Percentiles rank a stretch among this genome's conserved stretches.
phyloP scores from a whole-genome alignment of 2,329 filamentous ascomycete genomes.

The Pseudogymnoascus sp. region DNA sequence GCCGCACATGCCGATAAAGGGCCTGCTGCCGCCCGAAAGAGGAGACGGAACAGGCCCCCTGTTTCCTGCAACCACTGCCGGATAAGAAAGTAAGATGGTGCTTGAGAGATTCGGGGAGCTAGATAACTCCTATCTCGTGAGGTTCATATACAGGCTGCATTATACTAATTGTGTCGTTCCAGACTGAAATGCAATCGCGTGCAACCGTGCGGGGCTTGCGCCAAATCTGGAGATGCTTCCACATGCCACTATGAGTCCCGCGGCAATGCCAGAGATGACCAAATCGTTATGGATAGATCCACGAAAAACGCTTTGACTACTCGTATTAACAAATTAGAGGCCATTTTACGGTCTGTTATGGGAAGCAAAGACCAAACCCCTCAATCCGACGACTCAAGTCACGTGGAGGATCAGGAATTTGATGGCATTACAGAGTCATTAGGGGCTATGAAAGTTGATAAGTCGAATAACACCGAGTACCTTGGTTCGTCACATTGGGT shows the following conservation, averaged over 20 bases:
- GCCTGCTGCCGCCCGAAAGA: not conserved
- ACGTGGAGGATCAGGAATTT: not conserved
- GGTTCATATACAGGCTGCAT: not conserved
- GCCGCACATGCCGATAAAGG: not conserved
- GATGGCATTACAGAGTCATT: conserved; percentile 11
- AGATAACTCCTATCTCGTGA: not conserved
- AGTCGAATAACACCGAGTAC: conserved; percentile 11
- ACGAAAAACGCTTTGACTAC: conserved; percentile 10
- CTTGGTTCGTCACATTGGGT: conserved; percentile 14
- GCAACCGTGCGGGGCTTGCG: conserved; percentile 16
- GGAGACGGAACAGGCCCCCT: not conserved
- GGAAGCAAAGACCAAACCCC: not conserved
- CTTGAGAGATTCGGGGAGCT: not conserved
- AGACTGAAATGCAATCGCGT: conserved; percentile 10
- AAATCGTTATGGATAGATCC: conserved; percentile 4
- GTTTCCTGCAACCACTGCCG: conserved; percentile 7
- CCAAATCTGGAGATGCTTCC: conserved; percentile 13
- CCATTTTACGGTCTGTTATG: conserved; percentile 13
- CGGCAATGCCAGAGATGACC: not conserved
- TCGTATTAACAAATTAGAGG: conserved; percentile 15
- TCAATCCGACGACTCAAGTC: not conserved
- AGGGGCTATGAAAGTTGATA: conserved; percentile 16
- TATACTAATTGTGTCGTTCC: not conserved
- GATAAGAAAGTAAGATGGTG: not conserved
- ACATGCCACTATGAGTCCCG: conserved; percentile 14